Evolutionary conservation across 129 eudicot species (phyloP).

Genomic region (Escallonia rubra): DNA sequence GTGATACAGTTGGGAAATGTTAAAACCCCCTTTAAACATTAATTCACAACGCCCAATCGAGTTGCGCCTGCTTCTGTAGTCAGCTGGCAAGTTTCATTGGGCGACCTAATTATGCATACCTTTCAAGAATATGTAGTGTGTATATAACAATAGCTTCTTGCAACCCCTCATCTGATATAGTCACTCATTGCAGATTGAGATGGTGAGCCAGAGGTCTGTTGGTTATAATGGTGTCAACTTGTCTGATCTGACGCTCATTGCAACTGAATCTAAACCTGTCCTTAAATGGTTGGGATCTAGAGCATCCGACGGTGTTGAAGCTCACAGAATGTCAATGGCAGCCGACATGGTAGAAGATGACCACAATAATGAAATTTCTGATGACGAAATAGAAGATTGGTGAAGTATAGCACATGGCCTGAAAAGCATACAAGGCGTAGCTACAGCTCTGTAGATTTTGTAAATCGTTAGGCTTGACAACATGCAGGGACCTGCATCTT

Average conservation of each 20-base stretch:
- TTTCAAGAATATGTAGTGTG: too few relatives aligned
- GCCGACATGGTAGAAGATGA: constrained; percentile 15
- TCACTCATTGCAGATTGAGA: constrained; percentile 52
- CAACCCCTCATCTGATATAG: too few relatives aligned
- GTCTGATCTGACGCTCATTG: constrained; percentile 33
- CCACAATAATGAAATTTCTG: constrained; percentile 14
- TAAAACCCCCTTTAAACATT: too few relatives aligned
- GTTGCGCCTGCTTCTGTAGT: too few relatives aligned
- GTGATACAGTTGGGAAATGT: background rate
- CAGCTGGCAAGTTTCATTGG: too few relatives aligned
- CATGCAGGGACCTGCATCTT: too few relatives aligned
- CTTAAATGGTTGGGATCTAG: constrained; percentile 71
- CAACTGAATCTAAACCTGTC: constrained; percentile 66
- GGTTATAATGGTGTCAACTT: constrained; percentile 33
- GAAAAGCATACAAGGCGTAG: too few relatives aligned
- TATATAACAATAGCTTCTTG: too few relatives aligned
- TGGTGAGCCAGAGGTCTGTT: constrained; percentile 42
- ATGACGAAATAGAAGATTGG: constrained; percentile 75
- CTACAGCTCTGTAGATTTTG: too few relatives aligned
- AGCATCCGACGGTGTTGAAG: constrained; percentile 18
- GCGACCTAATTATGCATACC: too few relatives aligned
- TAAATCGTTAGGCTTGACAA: too few relatives aligned
- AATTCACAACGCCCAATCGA: too few relatives aligned
- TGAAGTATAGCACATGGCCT: constrained; percentile 4
- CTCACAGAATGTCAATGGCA: background rate